Conservation (phyloP, 2,329 filamentous ascomycete genomes). For the Apiospora koreana region DNA sequence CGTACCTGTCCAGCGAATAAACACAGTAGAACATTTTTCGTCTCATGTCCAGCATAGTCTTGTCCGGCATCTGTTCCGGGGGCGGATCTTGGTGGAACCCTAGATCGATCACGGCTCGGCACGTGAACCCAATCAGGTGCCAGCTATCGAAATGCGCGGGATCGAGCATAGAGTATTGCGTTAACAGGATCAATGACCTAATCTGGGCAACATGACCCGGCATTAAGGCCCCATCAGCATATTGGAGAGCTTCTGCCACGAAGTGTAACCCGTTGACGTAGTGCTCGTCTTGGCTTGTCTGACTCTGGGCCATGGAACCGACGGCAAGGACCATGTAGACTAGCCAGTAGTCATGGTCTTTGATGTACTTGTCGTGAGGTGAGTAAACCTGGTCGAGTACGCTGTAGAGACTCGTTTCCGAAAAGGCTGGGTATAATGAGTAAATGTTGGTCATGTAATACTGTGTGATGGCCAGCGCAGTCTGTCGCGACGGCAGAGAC, state of each 20-base stretch:
- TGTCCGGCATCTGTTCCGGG: constrained; percentile 66
- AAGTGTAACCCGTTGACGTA: constrained; percentile 58
- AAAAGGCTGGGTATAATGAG: constrained; percentile 78
- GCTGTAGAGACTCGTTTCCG: constrained; percentile 75
- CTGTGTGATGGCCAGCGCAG: constrained; percentile 70
- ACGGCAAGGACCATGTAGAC: constrained; percentile 90
- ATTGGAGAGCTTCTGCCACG: constrained; percentile 66
- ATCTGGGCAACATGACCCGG: constrained; percentile 85
- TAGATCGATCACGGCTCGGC: constrained; percentile 82
- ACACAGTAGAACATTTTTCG: constrained; percentile 88
- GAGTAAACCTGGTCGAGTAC: constrained; percentile 83
- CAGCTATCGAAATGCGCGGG: constrained; percentile 91
- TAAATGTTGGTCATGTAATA: constrained; percentile 86
- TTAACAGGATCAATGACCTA: constrained; percentile 82
- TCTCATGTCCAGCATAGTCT: constrained; percentile 71
- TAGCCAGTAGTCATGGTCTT: constrained; percentile 77
- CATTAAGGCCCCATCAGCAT: constrained; percentile 80
- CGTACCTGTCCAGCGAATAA: constrained; percentile 83
- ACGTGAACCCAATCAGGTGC: constrained; percentile 90
- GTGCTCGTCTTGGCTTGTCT: constrained; percentile 65
- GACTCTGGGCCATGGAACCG: constrained; percentile 72
- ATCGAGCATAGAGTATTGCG: constrained; percentile 87
- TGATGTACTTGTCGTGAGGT: constrained; percentile 62
- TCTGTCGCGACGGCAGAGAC: constrained; percentile 70
- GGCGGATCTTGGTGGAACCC: constrained; percentile 92